These are phyloP conservation scores for Solanum dulcamara DNA, from an alignment of 257 asterid genomes.

Conservation along the genomic window DNA sequence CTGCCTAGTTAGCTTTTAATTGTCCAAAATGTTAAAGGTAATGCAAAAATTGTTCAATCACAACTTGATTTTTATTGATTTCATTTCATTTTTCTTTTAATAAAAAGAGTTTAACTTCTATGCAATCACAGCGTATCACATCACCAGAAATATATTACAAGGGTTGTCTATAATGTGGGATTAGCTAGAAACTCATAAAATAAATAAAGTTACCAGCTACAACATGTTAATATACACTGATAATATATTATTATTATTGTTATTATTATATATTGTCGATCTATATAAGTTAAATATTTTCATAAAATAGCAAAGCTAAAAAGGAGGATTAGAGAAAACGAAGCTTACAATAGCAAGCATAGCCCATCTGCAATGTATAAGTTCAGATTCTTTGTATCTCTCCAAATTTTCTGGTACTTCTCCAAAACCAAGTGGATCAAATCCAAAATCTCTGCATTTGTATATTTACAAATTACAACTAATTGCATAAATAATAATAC, in stretches of 20 bases:
- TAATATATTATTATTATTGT: neutral
- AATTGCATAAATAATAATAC: neutral
- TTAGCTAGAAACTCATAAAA: neutral
- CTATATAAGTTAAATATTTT: neutral
- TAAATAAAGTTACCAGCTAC: neutral
- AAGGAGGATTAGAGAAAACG: neutral
- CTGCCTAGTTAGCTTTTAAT: neutral
- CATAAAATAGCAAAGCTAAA: neutral
- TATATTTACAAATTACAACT: neutral
- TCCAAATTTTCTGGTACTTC: conserved; percentile 78
- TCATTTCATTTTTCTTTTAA: neutral
- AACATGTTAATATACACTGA: neutral
- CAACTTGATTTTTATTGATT: neutral
- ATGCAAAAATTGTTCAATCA: neutral
- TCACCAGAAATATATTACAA: neutral
- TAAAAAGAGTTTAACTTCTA: neutral
- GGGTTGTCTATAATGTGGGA: neutral
- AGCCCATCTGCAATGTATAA: conserved; percentile 95
- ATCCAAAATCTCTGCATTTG: conserved; percentile 65
- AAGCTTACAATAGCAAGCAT: conserved; percentile 80
- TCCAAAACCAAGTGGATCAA: conserved; percentile 90
- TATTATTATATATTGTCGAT: neutral
- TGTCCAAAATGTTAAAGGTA: neutral
- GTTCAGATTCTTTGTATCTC: conserved; percentile 89
- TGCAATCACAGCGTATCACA: neutral